Evolutionary conservation across 2,329 filamentous ascomycete species (phyloP).

Genomic region (Trichoderma cornu-damae): DNA sequence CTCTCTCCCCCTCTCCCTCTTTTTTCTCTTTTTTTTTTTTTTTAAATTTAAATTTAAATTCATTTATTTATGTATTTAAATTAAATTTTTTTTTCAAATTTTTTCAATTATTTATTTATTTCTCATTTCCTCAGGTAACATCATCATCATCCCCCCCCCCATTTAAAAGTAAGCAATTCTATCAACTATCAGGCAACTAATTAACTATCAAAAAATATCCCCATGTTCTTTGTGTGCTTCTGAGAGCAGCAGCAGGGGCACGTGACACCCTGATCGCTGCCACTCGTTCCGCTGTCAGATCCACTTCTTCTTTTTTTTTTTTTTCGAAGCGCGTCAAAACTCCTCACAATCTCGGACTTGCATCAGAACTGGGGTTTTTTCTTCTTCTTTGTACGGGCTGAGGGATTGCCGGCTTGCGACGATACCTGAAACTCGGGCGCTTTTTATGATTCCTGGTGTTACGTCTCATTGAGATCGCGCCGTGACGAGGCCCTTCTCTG

Average conservation of each 20-base stretch:
- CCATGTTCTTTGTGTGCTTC: neutral
- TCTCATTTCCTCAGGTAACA: too few species aligned
- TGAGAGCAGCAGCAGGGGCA: conserved; percentile 17
- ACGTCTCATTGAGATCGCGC: conserved; percentile 17
- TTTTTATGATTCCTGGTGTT: conserved; percentile 19
- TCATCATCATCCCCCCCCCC: too few species aligned
- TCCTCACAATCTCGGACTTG: conserved; percentile 21
- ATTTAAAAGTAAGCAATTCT: too few species aligned
- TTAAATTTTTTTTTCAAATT: too few species aligned
- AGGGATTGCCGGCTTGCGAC: conserved; percentile 10
- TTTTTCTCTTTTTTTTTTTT: too few species aligned
- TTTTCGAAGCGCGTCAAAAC: conserved; percentile 24
- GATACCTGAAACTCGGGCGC: neutral
- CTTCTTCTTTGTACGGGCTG: neutral
- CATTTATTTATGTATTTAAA: too few species aligned
- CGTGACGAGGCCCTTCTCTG: conserved; percentile 17
- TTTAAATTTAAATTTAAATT: too few species aligned
- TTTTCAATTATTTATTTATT: too few species aligned
- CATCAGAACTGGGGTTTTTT: too few species aligned
- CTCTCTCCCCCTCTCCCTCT: neutral
- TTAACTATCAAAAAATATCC: neutral
- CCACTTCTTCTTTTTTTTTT: conserved; percentile 26
- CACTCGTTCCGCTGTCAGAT: conserved; percentile 10
- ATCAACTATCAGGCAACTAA: too few species aligned
- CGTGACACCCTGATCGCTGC: conserved; percentile 19